phyloP scores from a whole-genome alignment of 345 rosid species.

The Eucalyptus paniculata region DNA sequence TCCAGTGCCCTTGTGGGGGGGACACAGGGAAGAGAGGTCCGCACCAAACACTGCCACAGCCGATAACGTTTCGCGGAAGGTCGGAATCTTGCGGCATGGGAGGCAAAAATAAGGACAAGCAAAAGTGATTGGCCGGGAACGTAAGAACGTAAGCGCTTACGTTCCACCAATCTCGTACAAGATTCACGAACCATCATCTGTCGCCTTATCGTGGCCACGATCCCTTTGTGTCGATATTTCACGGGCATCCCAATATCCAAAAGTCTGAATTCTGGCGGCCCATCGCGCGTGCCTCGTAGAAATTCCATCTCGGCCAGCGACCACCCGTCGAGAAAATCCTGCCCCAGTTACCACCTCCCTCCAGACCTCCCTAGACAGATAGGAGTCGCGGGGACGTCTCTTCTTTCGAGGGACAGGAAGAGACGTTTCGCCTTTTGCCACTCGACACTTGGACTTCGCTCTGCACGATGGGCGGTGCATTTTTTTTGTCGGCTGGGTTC shows the following conservation, averaged over 20 bases:
- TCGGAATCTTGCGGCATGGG: background rate
- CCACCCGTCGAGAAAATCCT: too few species aligned
- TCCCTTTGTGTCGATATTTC: background rate
- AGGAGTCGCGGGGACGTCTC: background rate
- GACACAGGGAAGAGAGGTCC: background rate
- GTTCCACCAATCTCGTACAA: background rate
- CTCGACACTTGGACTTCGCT: background rate
- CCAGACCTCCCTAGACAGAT: background rate
- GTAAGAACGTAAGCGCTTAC: background rate
- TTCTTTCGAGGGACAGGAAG: background rate
- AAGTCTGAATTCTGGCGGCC: background rate
- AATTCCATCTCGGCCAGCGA: background rate
- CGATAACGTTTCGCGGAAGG: background rate
- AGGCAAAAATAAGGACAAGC: background rate
- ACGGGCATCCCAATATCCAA: background rate
- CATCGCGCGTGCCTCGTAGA: background rate
- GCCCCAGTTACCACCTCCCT: background rate
- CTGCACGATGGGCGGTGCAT: rapidly evolving
- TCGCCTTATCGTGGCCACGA: background rate
- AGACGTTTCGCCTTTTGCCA: background rate
- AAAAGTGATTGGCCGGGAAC: background rate
- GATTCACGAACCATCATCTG: background rate
- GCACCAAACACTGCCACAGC: background rate
- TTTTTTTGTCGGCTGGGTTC: background rate
- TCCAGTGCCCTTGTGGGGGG: background rate